Percentiles rank a stretch among this genome's conserved stretches.
phyloP scores from a whole-genome alignment of 352 stramenopile species.

The Hyaloperonospora arabidopsidis region DNA sequence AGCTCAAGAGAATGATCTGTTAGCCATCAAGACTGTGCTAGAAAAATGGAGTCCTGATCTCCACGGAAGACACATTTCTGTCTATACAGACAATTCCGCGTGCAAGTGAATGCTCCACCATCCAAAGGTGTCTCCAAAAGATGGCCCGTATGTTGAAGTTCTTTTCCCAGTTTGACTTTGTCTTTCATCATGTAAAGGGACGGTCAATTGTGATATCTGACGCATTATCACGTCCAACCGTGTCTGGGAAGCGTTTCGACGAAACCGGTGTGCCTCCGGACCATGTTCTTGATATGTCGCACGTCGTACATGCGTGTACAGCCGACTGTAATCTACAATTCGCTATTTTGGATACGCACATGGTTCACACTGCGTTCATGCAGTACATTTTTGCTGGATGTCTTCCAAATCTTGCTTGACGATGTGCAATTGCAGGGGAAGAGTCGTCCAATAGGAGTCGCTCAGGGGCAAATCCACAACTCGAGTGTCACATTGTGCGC shows the following conservation, averaged over 20 bases:
- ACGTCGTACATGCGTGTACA: not conserved
- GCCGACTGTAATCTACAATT: not conserved
- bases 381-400: not conserved
- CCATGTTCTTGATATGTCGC: not conserved
- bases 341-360: not conserved
- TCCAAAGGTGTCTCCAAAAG: conserved; percentile 5
- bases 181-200: conserved; percentile 2
- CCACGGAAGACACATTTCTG: conserved; percentile 1
- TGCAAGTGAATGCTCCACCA: conserved; percentile 8
- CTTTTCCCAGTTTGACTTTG: conserved; percentile 9
- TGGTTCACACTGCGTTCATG: not conserved
- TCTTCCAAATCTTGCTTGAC: not conserved
- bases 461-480: conserved; percentile 1
- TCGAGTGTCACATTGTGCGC: not conserved
- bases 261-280: not conserved
- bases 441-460: not conserved
- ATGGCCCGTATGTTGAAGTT: conserved; percentile 8
- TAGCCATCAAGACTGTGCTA: not conserved
- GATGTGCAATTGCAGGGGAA: not conserved
- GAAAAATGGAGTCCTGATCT: conserved; percentile 1
- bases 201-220: conserved; percentile 2
- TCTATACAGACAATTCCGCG: conserved; percentile 1
- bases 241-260: not conserved
- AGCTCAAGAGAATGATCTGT: not conserved
- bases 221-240: conserved; percentile 1